Evolutionary conservation across 768 basidiomycete species (phyloP), one percentile per base, ranked within the genome.

Genomic region (Pisolithus albus): DNA sequence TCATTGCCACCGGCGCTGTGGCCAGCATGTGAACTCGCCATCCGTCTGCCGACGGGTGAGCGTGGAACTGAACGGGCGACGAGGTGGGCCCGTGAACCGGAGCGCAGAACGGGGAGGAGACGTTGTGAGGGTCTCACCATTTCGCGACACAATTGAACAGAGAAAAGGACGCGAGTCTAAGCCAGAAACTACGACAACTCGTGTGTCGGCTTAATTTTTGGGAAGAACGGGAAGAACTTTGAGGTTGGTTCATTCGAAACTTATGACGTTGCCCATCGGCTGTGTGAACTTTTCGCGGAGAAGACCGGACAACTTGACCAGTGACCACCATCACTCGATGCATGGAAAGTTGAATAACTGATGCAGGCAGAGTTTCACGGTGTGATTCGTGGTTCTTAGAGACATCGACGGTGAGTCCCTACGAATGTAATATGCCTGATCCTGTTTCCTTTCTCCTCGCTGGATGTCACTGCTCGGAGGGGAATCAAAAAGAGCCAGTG

Each of bases 241-340:
- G 15, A n/a, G 15, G n/a, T 10, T 41, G n/a, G 40, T 18, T 26
- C 26, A 26, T 26, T 26, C 6, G 26, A 26, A 26, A 26, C 26
- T 26, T 41, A 41, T 41, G 40, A 41, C 40, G 40, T 40, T 42
- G 37, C 23, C 26, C 5, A 9, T 30, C 39, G 40, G 21, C 28
- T 55, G 62, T 59, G 64, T 59, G 65, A 64, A 66, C 56, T 54
- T 52, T 56, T 21, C 36, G 26, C 64, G 65, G 65, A 55, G 51
- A 56, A 46, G 65, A 45, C 61, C 65, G 65, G 63, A 30, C 30
- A 9, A 23, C 21, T 23, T 30, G 30, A 10, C 30, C 30, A 10
- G 10, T 30, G 30, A 30, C 26, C 30, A 30, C 7, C 30, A 30
- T 30, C 34, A 44, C 8, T 26, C 23, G 26, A 13, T n/a, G 19